phyloP scores from a whole-genome alignment of 2,329 filamentous ascomycete species.

The Alternaria atra region DNA sequence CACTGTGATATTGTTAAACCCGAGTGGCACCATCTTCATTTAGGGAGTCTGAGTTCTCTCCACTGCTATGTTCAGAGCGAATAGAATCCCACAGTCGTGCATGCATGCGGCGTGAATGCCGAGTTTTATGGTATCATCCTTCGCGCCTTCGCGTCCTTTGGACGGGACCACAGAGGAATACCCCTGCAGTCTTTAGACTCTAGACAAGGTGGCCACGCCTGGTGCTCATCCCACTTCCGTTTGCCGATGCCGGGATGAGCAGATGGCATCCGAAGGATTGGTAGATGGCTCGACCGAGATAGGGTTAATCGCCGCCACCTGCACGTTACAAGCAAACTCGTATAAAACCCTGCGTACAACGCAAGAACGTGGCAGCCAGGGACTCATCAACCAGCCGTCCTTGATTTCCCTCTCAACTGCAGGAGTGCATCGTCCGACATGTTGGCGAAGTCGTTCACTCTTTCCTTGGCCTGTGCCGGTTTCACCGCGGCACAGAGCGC shows the following conservation, averaged over 20 bases:
- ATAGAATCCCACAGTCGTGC: background rate
- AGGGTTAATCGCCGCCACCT: constrained; percentile 12
- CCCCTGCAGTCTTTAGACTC: background rate
- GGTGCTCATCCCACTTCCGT: background rate
- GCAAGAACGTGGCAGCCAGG: constrained; percentile 11
- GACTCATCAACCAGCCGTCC: background rate
- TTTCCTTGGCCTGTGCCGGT: constrained; percentile 25
- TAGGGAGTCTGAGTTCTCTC: background rate
- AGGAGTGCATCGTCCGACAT: constrained; percentile 20
- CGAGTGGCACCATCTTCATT: background rate
- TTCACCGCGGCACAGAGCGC: constrained; percentile 27
- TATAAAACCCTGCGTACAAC: constrained; percentile 14
- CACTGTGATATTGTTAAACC: background rate
- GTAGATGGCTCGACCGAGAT: constrained; percentile 8
- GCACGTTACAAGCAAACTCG: background rate
- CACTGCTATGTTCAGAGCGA: background rate
- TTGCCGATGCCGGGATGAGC: background rate
- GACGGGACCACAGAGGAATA: background rate
- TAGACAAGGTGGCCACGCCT: background rate
- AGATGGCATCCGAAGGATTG: constrained; percentile 1
- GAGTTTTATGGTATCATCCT: constrained; percentile 1
- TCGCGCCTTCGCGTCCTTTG: constrained; percentile 4
- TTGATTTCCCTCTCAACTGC: background rate
- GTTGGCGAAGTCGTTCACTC: constrained; percentile 23
- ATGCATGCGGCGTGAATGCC: background rate